A percentile compares a stretch with the other conserved stretches of the same genome.
These are phyloP conservation scores for Kandelia obovata DNA, from an alignment of 345 rosid genomes.

Conservation along the genomic window DNA sequence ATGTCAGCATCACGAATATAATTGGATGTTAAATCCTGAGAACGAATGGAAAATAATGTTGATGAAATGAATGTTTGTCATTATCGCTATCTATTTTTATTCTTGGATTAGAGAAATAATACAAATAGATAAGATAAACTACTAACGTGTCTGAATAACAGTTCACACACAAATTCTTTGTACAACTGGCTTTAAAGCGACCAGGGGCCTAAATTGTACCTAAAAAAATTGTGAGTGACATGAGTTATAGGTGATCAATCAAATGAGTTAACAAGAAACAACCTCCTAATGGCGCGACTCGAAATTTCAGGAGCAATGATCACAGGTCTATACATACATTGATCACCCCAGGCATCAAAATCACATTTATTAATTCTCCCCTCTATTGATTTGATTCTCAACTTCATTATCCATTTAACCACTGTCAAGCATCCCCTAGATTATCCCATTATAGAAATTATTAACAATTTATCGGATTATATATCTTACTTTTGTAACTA, in stretches of 20 bases:
- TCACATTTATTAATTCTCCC: too few relatives aligned
- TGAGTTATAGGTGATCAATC: slow-evolving; percentile 8
- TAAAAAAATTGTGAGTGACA: too few relatives aligned
- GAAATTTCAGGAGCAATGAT: not conserved
- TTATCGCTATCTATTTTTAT: not conserved
- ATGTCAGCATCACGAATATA: not conserved
- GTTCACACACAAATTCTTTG: not conserved
- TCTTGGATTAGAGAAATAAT: slow-evolving; percentile 2
- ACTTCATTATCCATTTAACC: too few relatives aligned
- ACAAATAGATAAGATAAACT: not conserved
- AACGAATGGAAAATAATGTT: too few relatives aligned
- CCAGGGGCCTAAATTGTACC: not conserved
- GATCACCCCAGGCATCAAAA: too few relatives aligned
- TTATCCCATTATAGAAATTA: too few relatives aligned
- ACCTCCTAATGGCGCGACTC: not conserved
- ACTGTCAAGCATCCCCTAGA: too few relatives aligned
- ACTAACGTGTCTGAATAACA: not conserved
- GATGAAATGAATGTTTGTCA: not conserved
- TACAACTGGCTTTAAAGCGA: not conserved
- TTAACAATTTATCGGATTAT: too few relatives aligned
- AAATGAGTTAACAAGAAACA: not conserved
- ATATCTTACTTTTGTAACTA: too few relatives aligned
- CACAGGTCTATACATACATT: not conserved
- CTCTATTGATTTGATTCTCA: too few relatives aligned
- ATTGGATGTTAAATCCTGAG: too few relatives aligned